Evolutionary conservation across 2,329 filamentous ascomycete species (phyloP), one percentile per base, ranked within the genome.

Genomic region (Raffaelea arxii): DNA sequence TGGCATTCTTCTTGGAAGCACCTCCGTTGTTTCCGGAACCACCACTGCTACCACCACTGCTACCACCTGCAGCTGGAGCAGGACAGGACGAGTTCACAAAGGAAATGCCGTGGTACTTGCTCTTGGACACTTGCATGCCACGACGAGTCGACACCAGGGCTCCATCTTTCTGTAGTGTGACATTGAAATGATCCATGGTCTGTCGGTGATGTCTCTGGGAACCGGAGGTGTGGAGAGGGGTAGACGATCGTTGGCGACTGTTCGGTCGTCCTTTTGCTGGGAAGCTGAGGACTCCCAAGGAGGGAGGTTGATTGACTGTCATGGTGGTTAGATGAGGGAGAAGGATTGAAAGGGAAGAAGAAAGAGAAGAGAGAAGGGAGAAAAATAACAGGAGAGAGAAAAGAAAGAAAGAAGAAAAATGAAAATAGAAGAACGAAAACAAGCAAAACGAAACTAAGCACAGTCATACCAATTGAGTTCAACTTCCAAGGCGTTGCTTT

Each of bases 121-220:
- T 60, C 50, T 65, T 64, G 21, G 64, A 64, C 12, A 67, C 63
- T 49, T 65, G 62, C 39, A 68, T 55, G 9, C 65, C 65, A 25
- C 63, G 59, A 23, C 63, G 57, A 1, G 63, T 67, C 30, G 63
- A 62, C 43, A 66, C 59, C 36, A 67, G 53, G 35, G 60, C 57
- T 22, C 65, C 64, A 35, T 63, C 58, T 49, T 61, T 59, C 46
- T 58, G 58, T 27, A 67, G 51, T 4, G 64, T 65, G 9, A 59
- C 53, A 46, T 65, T 65, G 56, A 64, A 65, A 50, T 67, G 62
- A 48, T 67, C 63, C 65, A 67, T 68, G 16, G 43, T 16, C 6
- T 12, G 18, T 10, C 12, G 14, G 10, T 24, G 4, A 21, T 32
- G 22, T 25, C 30, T 25, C 6, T n/a, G 36, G n/a, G n/a, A n/a